phyloP scores from a whole-genome alignment of 2,329 filamentous ascomycete species.

The Exophiala aquamarina region DNA sequence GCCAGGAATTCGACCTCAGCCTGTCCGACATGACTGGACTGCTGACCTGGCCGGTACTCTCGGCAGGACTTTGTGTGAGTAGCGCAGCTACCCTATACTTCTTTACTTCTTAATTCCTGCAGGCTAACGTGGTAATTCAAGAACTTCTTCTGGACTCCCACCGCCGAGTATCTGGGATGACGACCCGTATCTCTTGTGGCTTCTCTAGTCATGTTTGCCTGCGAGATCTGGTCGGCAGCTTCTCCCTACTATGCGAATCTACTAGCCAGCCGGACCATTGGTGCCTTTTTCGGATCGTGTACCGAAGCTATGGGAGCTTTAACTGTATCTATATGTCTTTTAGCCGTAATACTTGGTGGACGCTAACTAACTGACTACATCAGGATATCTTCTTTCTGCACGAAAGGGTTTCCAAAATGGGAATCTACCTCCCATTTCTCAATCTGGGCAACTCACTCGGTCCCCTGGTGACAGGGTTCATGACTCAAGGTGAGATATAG shows the following conservation, averaged over 20 bases:
- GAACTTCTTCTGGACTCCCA: conserved; percentile 14
- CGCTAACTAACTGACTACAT: too few relatives aligned
- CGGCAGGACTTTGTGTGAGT: conserved; percentile 8
- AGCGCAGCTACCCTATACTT: background rate
- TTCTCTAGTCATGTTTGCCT: conserved; percentile 34
- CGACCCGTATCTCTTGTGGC: conserved; percentile 35
- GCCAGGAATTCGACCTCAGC: conserved; percentile 4
- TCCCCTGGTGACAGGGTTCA: conserved; percentile 6
- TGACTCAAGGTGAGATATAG: too few relatives aligned
- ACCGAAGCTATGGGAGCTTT: conserved; percentile 10
- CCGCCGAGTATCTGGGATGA: conserved; percentile 37
- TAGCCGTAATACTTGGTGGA: too few relatives aligned
- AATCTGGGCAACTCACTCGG: conserved; percentile 10
- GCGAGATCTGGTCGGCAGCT: conserved; percentile 23
- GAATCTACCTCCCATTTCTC: conserved; percentile 3
- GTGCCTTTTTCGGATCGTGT: background rate
- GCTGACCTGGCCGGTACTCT: conserved; percentile 5
- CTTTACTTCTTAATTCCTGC: background rate
- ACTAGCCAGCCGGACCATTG: conserved; percentile 4
- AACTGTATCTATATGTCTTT: too few relatives aligned
- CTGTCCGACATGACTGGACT: background rate
- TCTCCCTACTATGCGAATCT: conserved; percentile 4
- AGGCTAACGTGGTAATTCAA: too few relatives aligned
- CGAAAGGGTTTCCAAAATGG: conserved; percentile 11
- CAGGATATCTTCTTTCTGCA: conserved; percentile 16